These are phyloP conservation scores for Candida ipomoeae DNA, from an alignment of 805 yeast genomes.

Conservation along the genomic window DNA sequence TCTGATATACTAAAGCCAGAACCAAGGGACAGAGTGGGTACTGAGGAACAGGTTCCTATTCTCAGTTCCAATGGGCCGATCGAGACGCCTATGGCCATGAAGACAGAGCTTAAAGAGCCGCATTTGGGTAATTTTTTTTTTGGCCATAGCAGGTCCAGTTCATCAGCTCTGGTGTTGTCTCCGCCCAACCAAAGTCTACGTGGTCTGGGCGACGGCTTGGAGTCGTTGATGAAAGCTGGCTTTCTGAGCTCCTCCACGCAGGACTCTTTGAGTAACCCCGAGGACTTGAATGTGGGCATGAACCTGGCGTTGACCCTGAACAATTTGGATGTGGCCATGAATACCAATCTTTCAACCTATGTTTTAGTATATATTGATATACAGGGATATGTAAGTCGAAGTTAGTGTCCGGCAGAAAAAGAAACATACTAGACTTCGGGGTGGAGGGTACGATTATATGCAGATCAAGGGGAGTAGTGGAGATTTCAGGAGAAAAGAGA, in stretches of 20 bases:
- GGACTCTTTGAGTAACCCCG: neutral
- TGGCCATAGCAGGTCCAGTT: slow-evolving; percentile 1
- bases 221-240: neutral
- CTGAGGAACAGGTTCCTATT: neutral
- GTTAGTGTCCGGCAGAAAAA: no score
- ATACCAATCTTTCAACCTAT: no score
- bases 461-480: no score
- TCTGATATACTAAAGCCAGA: no score
- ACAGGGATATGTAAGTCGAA: no score
- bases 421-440: no score
- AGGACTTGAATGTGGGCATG: neutral
- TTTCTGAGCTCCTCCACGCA: neutral
- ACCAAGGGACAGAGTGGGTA: neutral
- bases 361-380: no score
- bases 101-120: neutral
- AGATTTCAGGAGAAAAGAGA: no score
- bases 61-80: neutral
- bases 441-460: no score
- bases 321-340: neutral
- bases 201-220: neutral
- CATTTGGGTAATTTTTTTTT: neutral
- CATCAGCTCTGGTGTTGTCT: slow-evolving; percentile 1
- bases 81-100: neutral
- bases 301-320: neutral
- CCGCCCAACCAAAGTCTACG: neutral